phyloP scores from a whole-genome alignment of 2,329 filamentous ascomycete genomes.

The Coniella lustricola region DNA sequence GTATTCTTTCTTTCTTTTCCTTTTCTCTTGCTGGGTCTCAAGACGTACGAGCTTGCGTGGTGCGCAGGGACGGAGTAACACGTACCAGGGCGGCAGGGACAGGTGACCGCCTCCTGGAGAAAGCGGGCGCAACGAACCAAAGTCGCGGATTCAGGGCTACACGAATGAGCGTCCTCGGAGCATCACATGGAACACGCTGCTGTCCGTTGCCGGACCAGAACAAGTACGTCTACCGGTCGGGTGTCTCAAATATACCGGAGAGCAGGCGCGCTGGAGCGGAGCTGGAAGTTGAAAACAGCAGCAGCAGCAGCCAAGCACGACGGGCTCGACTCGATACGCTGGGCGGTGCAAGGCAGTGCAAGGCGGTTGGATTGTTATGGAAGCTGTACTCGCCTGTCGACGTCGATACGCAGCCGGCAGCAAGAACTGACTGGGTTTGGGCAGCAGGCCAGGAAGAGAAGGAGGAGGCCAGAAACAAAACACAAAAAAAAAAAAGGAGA shows the following conservation, averaged over 20 bases:
- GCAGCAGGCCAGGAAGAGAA: constrained; percentile 6
- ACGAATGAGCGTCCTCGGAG: constrained; percentile 31
- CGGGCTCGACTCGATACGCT: constrained; percentile 4
- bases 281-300: too few species aligned
- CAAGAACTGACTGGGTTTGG: constrained; percentile 6
- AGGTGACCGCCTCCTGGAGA: constrained; percentile 22
- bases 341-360: constrained; percentile 9
- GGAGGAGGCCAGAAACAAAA: constrained; percentile 1
- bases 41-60: constrained; percentile 8
- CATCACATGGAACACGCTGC: constrained; percentile 35
- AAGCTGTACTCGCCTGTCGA: neutral
- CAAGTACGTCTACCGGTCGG: constrained; percentile 22
- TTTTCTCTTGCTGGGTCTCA: neutral
- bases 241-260: constrained; percentile 19
- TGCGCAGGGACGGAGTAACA: constrained; percentile 23
- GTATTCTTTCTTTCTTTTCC: constrained; percentile 8
- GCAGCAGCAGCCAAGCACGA: neutral
- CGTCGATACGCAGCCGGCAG: neutral
- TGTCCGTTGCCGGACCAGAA: constrained; percentile 31
- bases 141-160: constrained; percentile 33
- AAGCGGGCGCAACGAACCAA: constrained; percentile 31
- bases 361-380: neutral
- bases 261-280: constrained; percentile 9
- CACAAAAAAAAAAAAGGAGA: constrained; percentile 14
- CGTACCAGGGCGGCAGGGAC: constrained; percentile 33